phyloP scores from a whole-genome alignment of 2,329 filamentous ascomycete genomes.

The Juglanconis oblonga region DNA sequence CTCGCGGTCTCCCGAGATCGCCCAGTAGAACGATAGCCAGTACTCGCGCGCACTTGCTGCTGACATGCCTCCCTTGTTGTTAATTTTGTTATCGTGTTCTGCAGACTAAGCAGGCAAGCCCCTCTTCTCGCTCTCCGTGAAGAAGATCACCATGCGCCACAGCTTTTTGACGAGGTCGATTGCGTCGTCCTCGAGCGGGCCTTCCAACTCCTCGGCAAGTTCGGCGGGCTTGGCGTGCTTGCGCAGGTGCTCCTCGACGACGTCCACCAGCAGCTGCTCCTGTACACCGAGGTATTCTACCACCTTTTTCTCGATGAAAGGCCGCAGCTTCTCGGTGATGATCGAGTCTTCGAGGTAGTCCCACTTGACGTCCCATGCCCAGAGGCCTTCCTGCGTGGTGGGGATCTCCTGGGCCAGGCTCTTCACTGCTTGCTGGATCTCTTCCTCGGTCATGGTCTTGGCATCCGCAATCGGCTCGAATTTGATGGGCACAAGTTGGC shows the following conservation, averaged over 20 bases:
- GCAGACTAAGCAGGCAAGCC: slow-evolving; percentile 65
- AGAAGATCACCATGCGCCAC: slow-evolving; percentile 98
- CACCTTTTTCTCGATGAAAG: slow-evolving; percentile 97
- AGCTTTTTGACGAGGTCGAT: slow-evolving; percentile 93
- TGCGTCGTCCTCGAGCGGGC: slow-evolving; percentile 91
- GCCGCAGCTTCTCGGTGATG: slow-evolving; percentile 80
- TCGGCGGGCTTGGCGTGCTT: slow-evolving; percentile 72
- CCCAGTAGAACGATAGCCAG: slow-evolving; percentile 5
- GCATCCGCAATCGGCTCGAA: slow-evolving; percentile 69
- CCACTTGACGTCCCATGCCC: slow-evolving; percentile 93
- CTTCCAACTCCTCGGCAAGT: slow-evolving; percentile 79
- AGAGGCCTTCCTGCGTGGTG: slow-evolving; percentile 78
- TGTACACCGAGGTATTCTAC: slow-evolving; percentile 95
- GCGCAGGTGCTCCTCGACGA: slow-evolving; percentile 83
- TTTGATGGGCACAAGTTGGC: slow-evolving; percentile 78
- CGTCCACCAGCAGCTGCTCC: slow-evolving; percentile 91
- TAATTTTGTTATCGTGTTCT: slow-evolving; percentile 4
- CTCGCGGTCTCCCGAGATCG: neutral
- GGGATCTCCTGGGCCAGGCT: slow-evolving; percentile 89
- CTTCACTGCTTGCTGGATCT: slow-evolving; percentile 76
- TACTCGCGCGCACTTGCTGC: neutral
- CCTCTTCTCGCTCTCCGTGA: slow-evolving; percentile 88
- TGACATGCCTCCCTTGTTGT: neutral
- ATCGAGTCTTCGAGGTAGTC: slow-evolving; percentile 80
- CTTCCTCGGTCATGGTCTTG: slow-evolving; percentile 75